Base-by-base conservation (phyloP, 768 basidiomycete genomes). In the Lactifluus subvellereus region DNA sequence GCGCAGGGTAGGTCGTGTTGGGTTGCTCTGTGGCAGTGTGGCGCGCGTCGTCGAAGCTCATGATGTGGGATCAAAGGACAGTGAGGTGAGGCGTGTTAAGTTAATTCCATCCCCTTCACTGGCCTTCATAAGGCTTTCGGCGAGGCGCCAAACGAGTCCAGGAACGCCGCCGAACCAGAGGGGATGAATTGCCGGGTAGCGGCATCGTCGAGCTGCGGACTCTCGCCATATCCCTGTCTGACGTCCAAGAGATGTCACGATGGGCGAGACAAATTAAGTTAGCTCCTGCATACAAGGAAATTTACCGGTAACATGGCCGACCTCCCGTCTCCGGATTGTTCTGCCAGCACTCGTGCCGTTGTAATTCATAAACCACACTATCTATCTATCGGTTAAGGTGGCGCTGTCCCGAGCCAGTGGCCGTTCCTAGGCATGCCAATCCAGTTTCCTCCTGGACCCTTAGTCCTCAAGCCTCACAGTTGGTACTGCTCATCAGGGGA, bases 81-180 rank as follows among this genome's bases (percentile, higher is more conserved):
- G 55, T 22, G 54, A 54, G 55, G 22, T n/a, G 65, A 59, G 60
- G 50, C 48, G 66, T 56, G 64, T 35, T 65, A 59, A 40, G 61
- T 57, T 57, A 45, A 55, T 35, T 3, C 47, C 38, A 48, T 48
- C 35, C 35, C 47, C 43, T 66, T 55, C 59, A 38, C 45, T 47
- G 53, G 56, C 54, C 65, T 67, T 67, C 65, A 67, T 67, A 67
- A 66, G 54, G 65, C 50, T 54, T 66, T 62, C 53, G 59, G 64
- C 42, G 64, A 65, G 67, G 65, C 65, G 65, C 57, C 57, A 59
- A 66, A 38, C 48, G 54, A 50, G 60, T 53, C 22, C 65, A 67
- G 67, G 67, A 55, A 62, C 67, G 32, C n/a, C 18, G 18, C 65
- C 60, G 57, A 60, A 48, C 65, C 57, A 51, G 52, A 66, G 49